Conservation (phyloP, 768 basidiomycete species). For the Macrolepiota dolichaula region DNA sequence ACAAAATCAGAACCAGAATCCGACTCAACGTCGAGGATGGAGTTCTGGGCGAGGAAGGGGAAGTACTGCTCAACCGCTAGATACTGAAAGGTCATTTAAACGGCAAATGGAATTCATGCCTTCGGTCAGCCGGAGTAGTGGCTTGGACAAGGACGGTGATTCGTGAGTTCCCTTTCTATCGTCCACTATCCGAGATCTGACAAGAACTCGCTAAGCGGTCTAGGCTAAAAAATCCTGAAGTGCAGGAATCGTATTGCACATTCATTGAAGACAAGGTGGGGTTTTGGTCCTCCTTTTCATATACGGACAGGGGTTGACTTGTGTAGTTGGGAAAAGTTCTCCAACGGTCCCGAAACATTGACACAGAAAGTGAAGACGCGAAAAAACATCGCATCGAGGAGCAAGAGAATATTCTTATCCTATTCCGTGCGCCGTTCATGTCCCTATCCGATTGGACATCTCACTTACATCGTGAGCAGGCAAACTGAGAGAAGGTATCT, state of each 20-base stretch:
- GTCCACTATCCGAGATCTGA: constrained; percentile 19
- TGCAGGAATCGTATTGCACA: constrained; percentile 65
- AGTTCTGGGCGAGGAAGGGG: constrained; percentile 11
- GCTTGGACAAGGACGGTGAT: constrained; percentile 71
- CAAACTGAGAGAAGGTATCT: constrained; percentile 73
- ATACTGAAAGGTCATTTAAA: constrained; percentile 11
- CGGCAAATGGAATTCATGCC: constrained; percentile 62
- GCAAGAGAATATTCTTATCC: constrained; percentile 67
- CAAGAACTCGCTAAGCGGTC: constrained; percentile 22
- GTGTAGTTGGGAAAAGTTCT: constrained; percentile 50
- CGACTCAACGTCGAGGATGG: constrained; percentile 14
- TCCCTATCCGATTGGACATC: not conserved
- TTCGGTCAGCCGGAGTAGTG: constrained; percentile 75
- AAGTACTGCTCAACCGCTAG: not conserved
- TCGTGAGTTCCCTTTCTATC: constrained; percentile 45
- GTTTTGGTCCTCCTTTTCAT: not conserved
- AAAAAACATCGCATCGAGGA: constrained; percentile 43
- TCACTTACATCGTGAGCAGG: constrained; percentile 34
- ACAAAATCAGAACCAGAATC: not conserved
- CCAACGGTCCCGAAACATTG: constrained; percentile 28
- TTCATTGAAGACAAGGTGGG: constrained; percentile 67
- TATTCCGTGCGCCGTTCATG: constrained; percentile 54
- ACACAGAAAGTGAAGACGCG: constrained; percentile 28
- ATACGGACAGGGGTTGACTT: not conserved
- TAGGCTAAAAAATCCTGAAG: constrained; percentile 56